Evolutionary conservation across 108 stramenopile species (phyloP).

Genomic region (Conticribra guillardii): DNA sequence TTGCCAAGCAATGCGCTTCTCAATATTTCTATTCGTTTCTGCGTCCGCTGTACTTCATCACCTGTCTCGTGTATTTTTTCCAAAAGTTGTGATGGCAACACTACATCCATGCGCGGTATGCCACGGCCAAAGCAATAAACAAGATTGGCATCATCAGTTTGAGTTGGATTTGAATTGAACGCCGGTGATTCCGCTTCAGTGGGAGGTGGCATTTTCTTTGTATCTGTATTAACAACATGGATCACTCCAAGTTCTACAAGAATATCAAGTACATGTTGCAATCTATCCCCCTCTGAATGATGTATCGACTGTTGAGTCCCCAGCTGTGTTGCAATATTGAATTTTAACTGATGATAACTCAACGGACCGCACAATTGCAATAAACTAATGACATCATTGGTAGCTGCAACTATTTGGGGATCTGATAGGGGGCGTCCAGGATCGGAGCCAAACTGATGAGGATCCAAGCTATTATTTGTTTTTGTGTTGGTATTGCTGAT

Average conservation of each 20-base stretch:
- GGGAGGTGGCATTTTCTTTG: background rate
- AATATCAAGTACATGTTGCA: slow-evolving; percentile 30
- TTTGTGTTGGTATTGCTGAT: background rate
- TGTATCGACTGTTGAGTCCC: slow-evolving; percentile 9
- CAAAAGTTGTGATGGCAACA: slow-evolving; percentile 17
- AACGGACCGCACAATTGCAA: slow-evolving; percentile 35
- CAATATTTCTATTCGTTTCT: slow-evolving; percentile 30
- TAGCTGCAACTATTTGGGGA: slow-evolving; percentile 16
- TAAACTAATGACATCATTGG: slow-evolving; percentile 24
- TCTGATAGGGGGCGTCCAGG: slow-evolving; percentile 12
- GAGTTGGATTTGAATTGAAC: background rate
- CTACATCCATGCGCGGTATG: slow-evolving; percentile 36
- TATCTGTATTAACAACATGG: slow-evolving; percentile 23
- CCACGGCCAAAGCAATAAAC: slow-evolving; percentile 40
- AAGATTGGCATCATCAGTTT: slow-evolving; percentile 23
- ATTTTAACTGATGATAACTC: slow-evolving; percentile 34
- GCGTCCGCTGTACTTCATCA: slow-evolving; percentile 28
- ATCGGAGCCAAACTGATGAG: background rate
- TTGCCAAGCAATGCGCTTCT: slow-evolving; percentile 9
- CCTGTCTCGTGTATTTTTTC: slow-evolving; percentile 28
- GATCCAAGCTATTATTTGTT: background rate
- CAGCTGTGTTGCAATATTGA: slow-evolving; percentile 43
- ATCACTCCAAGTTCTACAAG: slow-evolving; percentile 37
- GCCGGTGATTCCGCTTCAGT: background rate
- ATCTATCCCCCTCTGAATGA: slow-evolving; percentile 3